Conservation (phyloP, 257 asterid genomes). For the Sherardia arvensis region DNA sequence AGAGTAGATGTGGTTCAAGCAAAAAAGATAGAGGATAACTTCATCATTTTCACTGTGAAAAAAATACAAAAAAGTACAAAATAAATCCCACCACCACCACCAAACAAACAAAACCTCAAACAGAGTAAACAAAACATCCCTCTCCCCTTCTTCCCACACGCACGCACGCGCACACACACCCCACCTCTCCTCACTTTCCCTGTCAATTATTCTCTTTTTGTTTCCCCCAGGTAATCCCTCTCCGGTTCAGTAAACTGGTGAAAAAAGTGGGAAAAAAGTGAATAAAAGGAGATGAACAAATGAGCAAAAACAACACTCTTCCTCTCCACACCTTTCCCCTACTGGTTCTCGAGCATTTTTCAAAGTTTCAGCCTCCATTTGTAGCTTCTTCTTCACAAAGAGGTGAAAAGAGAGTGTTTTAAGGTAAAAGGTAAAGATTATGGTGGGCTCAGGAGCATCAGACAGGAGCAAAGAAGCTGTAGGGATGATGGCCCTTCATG, state of each 20-base stretch:
- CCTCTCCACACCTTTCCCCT: slow-evolving; percentile 16
- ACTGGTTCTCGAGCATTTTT: slow-evolving; percentile 31
- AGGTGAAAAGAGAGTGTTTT: slow-evolving; percentile 11
- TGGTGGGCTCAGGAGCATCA: slow-evolving; percentile 98
- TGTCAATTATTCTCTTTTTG: slow-evolving; percentile 15
- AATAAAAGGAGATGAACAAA: slow-evolving; percentile 18
- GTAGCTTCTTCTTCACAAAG: slow-evolving; percentile 5
- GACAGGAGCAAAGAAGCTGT: slow-evolving; percentile 99
- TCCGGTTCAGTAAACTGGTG: slow-evolving; percentile 21
- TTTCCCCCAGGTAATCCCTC: slow-evolving; percentile 33
- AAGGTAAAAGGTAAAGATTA: slow-evolving; percentile 17
- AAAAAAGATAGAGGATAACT: slow-evolving; percentile 9
- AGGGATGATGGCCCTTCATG: slow-evolving; percentile 99
- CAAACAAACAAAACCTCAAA: slow-evolving; percentile 18
- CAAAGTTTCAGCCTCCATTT: slow-evolving; percentile 7
- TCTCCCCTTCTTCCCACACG: not conserved
- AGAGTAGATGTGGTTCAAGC: not conserved
- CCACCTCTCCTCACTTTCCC: slow-evolving; percentile 7
- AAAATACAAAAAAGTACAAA: not conserved
- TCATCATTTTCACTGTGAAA: slow-evolving; percentile 17
- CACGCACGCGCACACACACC: slow-evolving; percentile 17
- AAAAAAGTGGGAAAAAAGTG: slow-evolving; percentile 7
- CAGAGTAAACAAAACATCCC: not conserved
- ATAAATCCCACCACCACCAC: not conserved
- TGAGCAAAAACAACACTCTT: slow-evolving; percentile 24